A percentile compares a stretch with the other conserved stretches of the same genome.
Conservation (phyloP, 2,329 filamentous ascomycete species). For the Pezizomycotina sp. region DNA sequence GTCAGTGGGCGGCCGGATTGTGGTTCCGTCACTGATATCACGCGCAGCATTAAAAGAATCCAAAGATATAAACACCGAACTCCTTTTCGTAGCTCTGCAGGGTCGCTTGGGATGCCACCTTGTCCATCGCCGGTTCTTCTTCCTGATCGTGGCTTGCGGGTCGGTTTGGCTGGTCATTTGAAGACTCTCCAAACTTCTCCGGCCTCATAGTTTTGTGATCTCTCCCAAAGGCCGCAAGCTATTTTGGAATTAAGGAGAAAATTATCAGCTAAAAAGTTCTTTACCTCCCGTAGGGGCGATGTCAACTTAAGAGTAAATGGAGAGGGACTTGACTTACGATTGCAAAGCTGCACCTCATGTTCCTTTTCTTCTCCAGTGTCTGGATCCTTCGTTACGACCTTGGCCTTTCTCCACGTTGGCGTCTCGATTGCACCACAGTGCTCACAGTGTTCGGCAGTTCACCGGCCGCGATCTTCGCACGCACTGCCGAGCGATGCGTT, state of each 20-base stretch:
- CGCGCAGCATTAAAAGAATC: conserved; percentile 20
- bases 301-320: conserved; percentile 2
- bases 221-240: conserved; percentile 85
- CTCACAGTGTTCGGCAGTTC: conserved; percentile 71
- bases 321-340: conserved; percentile 43
- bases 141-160: conserved; percentile 28
- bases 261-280: conserved; percentile 1
- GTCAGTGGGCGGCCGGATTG: conserved; percentile 13
- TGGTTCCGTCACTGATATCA: conserved; percentile 12
- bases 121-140: conserved; percentile 23
- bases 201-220: conserved; percentile 79
- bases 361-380: conserved; percentile 52
- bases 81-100: conserved; percentile 1
- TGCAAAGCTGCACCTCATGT: conserved; percentile 65
- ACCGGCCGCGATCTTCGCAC: conserved; percentile 49
- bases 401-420: conserved; percentile 88
- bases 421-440: conserved; percentile 95
- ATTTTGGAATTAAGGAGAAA: conserved; percentile 26
- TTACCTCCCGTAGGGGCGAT: too few species aligned
- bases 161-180: conserved; percentile 32
- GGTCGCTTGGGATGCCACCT: conserved; percentile 14
- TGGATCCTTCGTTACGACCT: conserved; percentile 31
- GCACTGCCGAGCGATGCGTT: conserved; percentile 17
- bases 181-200: conserved; percentile 63
- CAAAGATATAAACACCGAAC: conserved; percentile 10